Conservation (phyloP, 495 filamentous ascomycete genomes). For the Hypoxylon subgilvum region DNA sequence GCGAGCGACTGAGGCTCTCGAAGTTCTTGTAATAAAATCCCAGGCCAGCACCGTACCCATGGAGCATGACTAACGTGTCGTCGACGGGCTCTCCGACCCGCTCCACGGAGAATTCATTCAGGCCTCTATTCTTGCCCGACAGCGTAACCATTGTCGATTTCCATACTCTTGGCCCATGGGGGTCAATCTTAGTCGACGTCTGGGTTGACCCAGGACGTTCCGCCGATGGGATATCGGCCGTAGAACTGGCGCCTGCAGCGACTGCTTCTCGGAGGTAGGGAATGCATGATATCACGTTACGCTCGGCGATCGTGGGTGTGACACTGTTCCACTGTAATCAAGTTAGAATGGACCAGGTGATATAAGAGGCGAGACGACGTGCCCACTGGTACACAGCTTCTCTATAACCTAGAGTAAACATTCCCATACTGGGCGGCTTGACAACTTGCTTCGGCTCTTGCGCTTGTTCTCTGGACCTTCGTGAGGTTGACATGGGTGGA, state of each 20-base stretch:
- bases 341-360: slow-evolving; percentile 12
- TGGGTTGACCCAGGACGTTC: slow-evolving; percentile 53
- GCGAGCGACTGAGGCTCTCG: slow-evolving; percentile 75
- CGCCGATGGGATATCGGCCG: slow-evolving; percentile 36
- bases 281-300: slow-evolving; percentile 84
- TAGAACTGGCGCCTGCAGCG: slow-evolving; percentile 46
- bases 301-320: slow-evolving; percentile 83
- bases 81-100: slow-evolving; percentile 77
- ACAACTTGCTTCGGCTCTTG: slow-evolving; percentile 13
- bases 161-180: slow-evolving; percentile 85
- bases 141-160: slow-evolving; percentile 82
- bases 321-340: slow-evolving; percentile 75
- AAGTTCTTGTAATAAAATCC: slow-evolving; percentile 99
- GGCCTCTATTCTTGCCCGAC: slow-evolving; percentile 79
- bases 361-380: slow-evolving; percentile 38
- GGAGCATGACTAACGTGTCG: slow-evolving; percentile 90
- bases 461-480: slow-evolving; percentile 16
- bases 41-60: slow-evolving; percentile 93
- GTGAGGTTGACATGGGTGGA: slow-evolving; percentile 15
- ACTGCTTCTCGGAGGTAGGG: slow-evolving; percentile 79
- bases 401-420: slow-evolving; percentile 88
- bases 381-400: slow-evolving; percentile 94
- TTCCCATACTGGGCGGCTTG: slow-evolving; percentile 41
- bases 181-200: slow-evolving; percentile 67
- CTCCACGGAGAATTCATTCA: slow-evolving; percentile 94